Conservation (phyloP, 2,329 filamentous ascomycete species). For the Atkinsonella texensis region DNA sequence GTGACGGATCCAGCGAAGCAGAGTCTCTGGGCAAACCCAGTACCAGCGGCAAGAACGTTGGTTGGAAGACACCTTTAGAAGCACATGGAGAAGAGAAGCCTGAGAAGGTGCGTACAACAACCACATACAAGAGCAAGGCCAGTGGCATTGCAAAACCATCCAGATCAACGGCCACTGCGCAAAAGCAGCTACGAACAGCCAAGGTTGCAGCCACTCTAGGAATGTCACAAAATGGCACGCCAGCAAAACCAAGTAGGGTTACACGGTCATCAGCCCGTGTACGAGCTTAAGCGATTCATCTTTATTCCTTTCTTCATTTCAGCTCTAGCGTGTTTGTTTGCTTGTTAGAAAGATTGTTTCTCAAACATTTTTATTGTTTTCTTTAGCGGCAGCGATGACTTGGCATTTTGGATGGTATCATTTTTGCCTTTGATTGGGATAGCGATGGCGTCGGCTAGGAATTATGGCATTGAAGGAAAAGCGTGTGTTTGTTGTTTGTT, state of each 20-base stretch:
- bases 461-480: not conserved
- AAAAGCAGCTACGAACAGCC: conserved; percentile 16
- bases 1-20: not conserved
- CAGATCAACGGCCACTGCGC: conserved; percentile 9
- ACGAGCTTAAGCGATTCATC: conserved; percentile 2
- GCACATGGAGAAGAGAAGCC: conserved; percentile 15
- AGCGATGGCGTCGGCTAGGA: conserved; percentile 3
- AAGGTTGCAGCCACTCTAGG: conserved; percentile 20
- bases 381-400: not conserved
- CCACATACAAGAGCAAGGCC: conserved; percentile 9
- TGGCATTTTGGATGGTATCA: not conserved
- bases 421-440: not conserved
- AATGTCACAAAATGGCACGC: conserved; percentile 23
- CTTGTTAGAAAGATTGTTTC: not conserved
- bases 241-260: conserved; percentile 19
- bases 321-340: not conserved
- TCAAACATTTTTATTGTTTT: not conserved
- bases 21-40: conserved; percentile 1
- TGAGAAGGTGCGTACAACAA: conserved; percentile 12
- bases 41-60: conserved; percentile 19
- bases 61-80: conserved; percentile 23
- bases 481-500: not conserved
- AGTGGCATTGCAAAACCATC: conserved; percentile 20
- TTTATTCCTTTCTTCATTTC: not conserved
- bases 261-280: conserved; percentile 15